Percentiles rank a stretch among this genome's conserved stretches.
phyloP scores from a whole-genome alignment of 495 filamentous ascomycete species.

The Trichoderma erinaceum region DNA sequence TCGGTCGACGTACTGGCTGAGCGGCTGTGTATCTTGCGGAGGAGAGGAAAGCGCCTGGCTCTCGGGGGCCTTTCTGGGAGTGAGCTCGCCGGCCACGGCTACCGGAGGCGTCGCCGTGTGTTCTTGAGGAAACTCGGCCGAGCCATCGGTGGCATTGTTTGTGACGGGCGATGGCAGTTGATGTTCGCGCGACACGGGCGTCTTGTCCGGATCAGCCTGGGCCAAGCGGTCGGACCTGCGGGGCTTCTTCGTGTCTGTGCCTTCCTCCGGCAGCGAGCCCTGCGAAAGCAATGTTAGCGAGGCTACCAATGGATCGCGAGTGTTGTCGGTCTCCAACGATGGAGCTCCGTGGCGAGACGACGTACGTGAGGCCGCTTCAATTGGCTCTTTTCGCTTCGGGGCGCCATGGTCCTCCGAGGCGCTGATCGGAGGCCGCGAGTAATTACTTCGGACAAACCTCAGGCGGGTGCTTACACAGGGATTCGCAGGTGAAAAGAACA shows the following conservation, averaged over 20 bases:
- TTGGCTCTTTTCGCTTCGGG: slow-evolving; percentile 48
- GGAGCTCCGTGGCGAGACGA: slow-evolving; percentile 22
- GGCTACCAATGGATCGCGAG: slow-evolving; percentile 26
- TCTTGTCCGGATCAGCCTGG: slow-evolving; percentile 44
- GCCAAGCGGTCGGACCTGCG: slow-evolving; percentile 57
- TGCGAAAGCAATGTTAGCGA: slow-evolving; percentile 25
- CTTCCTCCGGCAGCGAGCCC: slow-evolving; percentile 39
- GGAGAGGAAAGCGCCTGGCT: slow-evolving; percentile 50
- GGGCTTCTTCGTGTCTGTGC: slow-evolving; percentile 56
- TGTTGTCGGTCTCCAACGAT: slow-evolving; percentile 21
- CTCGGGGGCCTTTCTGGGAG: slow-evolving; percentile 42
- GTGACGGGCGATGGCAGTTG: slow-evolving; percentile 83
- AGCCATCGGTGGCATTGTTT: slow-evolving; percentile 53
- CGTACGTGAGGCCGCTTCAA: slow-evolving; percentile 48
- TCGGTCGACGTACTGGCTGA: slow-evolving; percentile 76
- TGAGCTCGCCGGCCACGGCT: slow-evolving; percentile 60
- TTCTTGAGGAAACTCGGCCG: slow-evolving; percentile 39
- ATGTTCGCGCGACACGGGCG: slow-evolving; percentile 50
- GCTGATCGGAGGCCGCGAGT: background rate
- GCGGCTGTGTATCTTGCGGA: slow-evolving; percentile 55
- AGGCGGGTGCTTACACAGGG: background rate
- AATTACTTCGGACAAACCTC: background rate
- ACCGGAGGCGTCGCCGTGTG: slow-evolving; percentile 64
- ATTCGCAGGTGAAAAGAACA: background rate
- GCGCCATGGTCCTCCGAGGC: slow-evolving; percentile 38